Conservation (phyloP, 441 rosid species). For the Theobroma grandiflorum region DNA sequence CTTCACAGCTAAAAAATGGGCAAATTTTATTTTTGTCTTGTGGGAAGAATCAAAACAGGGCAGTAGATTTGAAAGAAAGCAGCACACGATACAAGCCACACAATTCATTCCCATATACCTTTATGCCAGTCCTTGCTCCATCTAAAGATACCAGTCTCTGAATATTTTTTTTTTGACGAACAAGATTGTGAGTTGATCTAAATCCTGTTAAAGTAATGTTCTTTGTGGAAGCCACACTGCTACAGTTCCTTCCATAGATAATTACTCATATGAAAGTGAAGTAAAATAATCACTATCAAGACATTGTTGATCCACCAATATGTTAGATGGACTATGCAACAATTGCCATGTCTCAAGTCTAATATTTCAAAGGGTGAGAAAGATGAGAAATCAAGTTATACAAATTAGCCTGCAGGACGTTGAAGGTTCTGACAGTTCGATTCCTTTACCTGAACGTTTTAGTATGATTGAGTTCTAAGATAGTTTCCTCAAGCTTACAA, state of each 20-base stretch:
- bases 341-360: not conserved
- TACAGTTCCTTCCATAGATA: not conserved
- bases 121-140: not conserved
- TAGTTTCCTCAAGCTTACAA: not conserved
- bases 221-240: not conserved
- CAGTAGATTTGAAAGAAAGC: too few species aligned
- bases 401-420: not conserved
- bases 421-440: not conserved
- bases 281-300: not conserved
- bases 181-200: not conserved
- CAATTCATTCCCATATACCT: not conserved
- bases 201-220: not conserved
- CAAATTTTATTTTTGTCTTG: not conserved
- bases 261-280: not conserved
- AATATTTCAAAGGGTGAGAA: not conserved
- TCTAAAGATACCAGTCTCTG: not conserved
- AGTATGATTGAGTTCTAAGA: not conserved
- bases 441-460: not conserved
- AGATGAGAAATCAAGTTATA: not conserved
- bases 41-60: not conserved
- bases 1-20: not conserved
- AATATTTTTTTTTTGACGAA: not conserved
- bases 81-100: too few species aligned
- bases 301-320: not conserved
- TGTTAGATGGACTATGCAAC: not conserved